These are phyloP conservation scores for Coccomyxa sp. DNA, from an alignment of 139 green algal species.

Conservation along the genomic window DNA sequence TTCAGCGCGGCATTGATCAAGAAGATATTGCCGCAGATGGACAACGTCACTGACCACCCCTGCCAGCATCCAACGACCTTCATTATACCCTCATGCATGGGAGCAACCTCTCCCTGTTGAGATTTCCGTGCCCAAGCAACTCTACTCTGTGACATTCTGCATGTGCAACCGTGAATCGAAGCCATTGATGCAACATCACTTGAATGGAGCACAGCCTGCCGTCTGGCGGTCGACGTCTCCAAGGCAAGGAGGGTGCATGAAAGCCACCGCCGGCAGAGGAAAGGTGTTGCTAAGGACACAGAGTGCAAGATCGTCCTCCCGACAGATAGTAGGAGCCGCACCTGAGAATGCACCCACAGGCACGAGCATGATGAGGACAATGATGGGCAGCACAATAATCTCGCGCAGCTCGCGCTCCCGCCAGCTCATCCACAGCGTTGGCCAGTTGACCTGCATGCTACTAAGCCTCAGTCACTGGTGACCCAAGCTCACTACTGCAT, in stretches of 20 bases:
- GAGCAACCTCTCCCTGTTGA: too few relatives aligned
- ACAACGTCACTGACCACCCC: too few relatives aligned
- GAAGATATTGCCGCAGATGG: too few relatives aligned
- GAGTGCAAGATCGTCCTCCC: not conserved
- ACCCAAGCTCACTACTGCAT: too few relatives aligned
- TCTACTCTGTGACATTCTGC: too few relatives aligned
- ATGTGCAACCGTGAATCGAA: too few relatives aligned
- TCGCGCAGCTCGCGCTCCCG: conserved; percentile 45
- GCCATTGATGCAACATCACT: too few relatives aligned
- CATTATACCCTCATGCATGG: not conserved
- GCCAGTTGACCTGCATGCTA: conserved; percentile 22
- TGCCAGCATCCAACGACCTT: not conserved
- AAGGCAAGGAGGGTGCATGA: not conserved
- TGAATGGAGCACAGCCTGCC: too few relatives aligned
- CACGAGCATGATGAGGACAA: conserved; percentile 48
- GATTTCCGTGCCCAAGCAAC: too few relatives aligned
- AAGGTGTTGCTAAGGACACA: not conserved
- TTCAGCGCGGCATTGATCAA: not conserved
- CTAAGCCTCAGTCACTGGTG: too few relatives aligned
- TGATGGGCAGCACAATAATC: conserved; percentile 42
- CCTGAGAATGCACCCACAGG: conserved; percentile 41
- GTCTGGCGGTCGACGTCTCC: too few relatives aligned
- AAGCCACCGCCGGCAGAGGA: not conserved
- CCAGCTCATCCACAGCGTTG: conserved; percentile 32
- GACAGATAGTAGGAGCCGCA: not conserved